Evolutionary conservation across 495 filamentous ascomycete species (phyloP), one percentile per base, ranked within the genome.

Genomic region (Aspergillus carlsbadensis): DNA sequence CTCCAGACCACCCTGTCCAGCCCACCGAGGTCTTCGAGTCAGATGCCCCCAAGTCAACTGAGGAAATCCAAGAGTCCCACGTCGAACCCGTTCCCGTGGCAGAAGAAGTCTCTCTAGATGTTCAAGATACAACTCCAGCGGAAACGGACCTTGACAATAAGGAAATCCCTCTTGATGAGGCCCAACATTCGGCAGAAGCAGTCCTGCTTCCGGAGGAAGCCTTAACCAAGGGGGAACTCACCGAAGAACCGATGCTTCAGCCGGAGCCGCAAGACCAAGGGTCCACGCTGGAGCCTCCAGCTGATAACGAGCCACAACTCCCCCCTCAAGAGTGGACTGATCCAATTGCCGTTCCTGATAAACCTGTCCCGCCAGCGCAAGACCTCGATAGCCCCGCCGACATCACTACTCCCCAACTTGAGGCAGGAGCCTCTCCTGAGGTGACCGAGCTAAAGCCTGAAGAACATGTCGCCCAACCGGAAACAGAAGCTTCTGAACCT

Each of bases 401-500:
- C 22, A 11, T 20, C 20, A 14, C 13, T 1, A 14, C 15, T 37
- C n/a, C 15, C n/a, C 36, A 40, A 15, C 18, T 44, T 3, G 22
- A 20, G 31, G 5, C 34, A 10, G 45, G 39, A n/a, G 17, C 18
- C 18, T 14, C 26, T 0, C 37, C 42, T 6, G 54, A 54, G 14
- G n/a, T 43, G n/a, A 44, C n/a, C 34, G 54, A 52, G 33, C 6
- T 26, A 3, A 40, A 54, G 29, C 42, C 59, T 43, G 61, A 60
- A 10, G 35, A 35, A 14, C 50, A 47, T 10, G 11, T 17, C 11
- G 45, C 36, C 24, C 36, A 57, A 14, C 40, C 53, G 17, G 58
- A 62, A 21, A 7, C 54, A 20, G 60, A 60, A 26, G n/a, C n/a
- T n/a, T 2, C 42, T 31, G 63, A 66, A 17, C 21, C 22, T 47